These are phyloP conservation scores for Colletotrichum filicis DNA, from an alignment of 2,329 filamentous ascomycete genomes.

Conservation along the genomic window DNA sequence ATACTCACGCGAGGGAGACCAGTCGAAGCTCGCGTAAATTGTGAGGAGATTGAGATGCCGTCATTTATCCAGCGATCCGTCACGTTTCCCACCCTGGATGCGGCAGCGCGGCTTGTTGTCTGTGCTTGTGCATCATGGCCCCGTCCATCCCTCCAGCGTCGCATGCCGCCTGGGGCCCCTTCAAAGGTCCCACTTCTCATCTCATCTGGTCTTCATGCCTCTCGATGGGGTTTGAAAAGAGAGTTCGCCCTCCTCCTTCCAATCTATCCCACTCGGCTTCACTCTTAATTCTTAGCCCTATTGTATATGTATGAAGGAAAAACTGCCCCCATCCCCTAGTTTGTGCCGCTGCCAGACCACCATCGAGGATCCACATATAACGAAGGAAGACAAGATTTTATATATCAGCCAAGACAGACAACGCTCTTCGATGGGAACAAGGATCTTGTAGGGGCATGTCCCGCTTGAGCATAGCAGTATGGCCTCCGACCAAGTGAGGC, in stretches of 20 bases:
- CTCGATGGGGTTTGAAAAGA: slow-evolving; percentile 18
- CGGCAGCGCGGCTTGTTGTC: slow-evolving; percentile 11
- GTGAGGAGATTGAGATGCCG: slow-evolving; percentile 3
- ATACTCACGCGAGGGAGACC: neutral
- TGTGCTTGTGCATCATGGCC: slow-evolving; percentile 23
- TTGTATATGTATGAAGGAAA: neutral
- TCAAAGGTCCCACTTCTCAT: neutral
- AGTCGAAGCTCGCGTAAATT: slow-evolving; percentile 2
- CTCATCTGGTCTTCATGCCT: slow-evolving; percentile 9
- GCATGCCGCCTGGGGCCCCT: slow-evolving; percentile 14
- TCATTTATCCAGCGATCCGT: neutral
- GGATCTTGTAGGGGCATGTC: neutral
- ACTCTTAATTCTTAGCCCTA: neutral
- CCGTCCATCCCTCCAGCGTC: slow-evolving; percentile 16
- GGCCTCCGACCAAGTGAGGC: slow-evolving; percentile 36
- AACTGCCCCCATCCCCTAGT: neutral
- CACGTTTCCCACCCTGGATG: slow-evolving; percentile 2
- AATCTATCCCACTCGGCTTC: neutral
- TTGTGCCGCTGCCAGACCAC: neutral
- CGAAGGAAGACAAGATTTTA: neutral
- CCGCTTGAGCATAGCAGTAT: slow-evolving; percentile 27
- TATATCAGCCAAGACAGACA: neutral
- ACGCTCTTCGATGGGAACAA: neutral
- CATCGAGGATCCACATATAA: neutral
- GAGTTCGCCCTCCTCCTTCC: neutral